Conservation (phyloP, 805 yeast species). For the Diddensiella caesifluorescens region DNA sequence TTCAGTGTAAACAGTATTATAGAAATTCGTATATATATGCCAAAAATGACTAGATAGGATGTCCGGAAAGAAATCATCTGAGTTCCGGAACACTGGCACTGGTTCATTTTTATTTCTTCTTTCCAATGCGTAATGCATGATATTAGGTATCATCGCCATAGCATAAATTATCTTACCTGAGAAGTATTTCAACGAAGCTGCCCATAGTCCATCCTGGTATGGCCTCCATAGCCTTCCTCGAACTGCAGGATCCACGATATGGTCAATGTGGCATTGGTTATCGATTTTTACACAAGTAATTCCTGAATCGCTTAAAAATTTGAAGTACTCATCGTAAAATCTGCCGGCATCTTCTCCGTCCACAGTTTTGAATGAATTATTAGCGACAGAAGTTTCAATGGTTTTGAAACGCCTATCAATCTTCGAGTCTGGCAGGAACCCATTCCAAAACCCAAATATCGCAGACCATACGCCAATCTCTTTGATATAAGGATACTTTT, state of each 20-base stretch:
- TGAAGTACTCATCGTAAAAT: constrained; percentile 27
- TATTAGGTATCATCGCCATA: constrained; percentile 27
- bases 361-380: background rate
- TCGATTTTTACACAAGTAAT: constrained; percentile 28
- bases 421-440: constrained; percentile 22
- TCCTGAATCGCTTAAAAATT: constrained; percentile 22
- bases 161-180: constrained; percentile 25
- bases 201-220: constrained; percentile 26
- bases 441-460: constrained; percentile 29
- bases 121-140: constrained; percentile 12
- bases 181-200: constrained; percentile 18
- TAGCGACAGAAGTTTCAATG: constrained; percentile 4
- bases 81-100: constrained; percentile 24
- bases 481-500: constrained; percentile 20
- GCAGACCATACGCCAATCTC: constrained; percentile 32
- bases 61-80: constrained; percentile 31
- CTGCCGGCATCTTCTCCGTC: constrained; percentile 12
- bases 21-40: constrained; percentile 29
- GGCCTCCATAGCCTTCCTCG: constrained; percentile 16
- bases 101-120: constrained; percentile 6
- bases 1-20: constrained; percentile 23
- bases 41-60: constrained; percentile 26
- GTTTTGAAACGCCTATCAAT: constrained; percentile 20
- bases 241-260: constrained; percentile 12
- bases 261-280: constrained; percentile 24